phyloP scores from a whole-genome alignment of 495 filamentous ascomycete species.

The Durotheca rogersii region DNA sequence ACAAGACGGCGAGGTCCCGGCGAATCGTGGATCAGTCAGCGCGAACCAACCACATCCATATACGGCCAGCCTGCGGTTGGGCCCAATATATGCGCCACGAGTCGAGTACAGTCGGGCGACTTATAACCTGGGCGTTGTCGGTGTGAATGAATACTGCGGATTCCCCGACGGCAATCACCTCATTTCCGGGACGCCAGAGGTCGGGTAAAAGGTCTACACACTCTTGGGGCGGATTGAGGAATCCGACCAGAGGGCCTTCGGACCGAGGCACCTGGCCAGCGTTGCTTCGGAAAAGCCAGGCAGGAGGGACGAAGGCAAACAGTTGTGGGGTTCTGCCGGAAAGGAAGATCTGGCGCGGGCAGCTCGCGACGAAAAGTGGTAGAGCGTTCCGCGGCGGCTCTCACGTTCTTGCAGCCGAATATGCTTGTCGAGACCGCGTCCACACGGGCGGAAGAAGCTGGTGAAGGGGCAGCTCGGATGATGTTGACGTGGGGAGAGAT shows the following conservation, averaged over 20 bases:
- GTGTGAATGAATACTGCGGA: not conserved
- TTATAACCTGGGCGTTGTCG: not conserved
- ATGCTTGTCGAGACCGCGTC: conserved; percentile 3
- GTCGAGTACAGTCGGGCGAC: not conserved
- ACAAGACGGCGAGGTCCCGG: too few species aligned
- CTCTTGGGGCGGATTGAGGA: not conserved
- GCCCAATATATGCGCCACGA: not conserved
- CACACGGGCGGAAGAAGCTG: conserved; percentile 1
- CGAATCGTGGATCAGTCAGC: too few species aligned
- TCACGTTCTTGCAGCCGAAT: too few species aligned
- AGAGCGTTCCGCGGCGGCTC: too few species aligned
- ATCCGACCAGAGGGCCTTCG: too few species aligned
- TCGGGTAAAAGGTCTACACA: conserved; percentile 1
- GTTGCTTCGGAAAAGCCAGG: too few species aligned
- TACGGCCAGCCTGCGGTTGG: conserved; percentile 4
- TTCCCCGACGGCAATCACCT: conserved; percentile 1
- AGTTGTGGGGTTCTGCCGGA: too few species aligned
- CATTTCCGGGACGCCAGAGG: conserved; percentile 7
- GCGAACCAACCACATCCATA: conserved; percentile 32
- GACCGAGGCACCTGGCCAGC: too few species aligned
- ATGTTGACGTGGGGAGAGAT: not conserved
- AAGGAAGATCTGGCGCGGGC: not conserved
- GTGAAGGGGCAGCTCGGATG: not conserved
- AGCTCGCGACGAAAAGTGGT: not conserved
- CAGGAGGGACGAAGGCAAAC: too few species aligned